A percentile compares a stretch with the other conserved stretches of the same genome.
These are phyloP conservation scores for Ampelocalamus luodianensis DNA, from an alignment of 176 grass and related monocot species.

Conservation along the genomic window DNA sequence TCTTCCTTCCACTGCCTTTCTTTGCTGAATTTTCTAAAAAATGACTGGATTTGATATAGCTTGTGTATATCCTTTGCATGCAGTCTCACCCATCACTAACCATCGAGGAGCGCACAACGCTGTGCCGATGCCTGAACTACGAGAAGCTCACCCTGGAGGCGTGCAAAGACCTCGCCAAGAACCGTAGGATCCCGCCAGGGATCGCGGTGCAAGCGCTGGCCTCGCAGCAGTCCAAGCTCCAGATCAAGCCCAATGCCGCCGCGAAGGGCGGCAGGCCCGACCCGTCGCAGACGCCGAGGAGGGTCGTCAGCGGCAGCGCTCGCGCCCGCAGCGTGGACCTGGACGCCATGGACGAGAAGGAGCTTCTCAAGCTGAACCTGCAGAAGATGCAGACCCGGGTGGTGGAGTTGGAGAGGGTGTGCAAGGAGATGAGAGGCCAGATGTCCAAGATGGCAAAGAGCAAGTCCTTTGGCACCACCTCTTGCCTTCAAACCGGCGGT, in stretches of 20 bases:
- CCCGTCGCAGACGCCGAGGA: conserved; percentile 50
- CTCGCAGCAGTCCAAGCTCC: conserved; percentile 66
- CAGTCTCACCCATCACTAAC: conserved; percentile 70
- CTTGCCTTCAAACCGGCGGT: conserved; percentile 46
- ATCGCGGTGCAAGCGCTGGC: conserved; percentile 82
- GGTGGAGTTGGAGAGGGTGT: conserved; percentile 78
- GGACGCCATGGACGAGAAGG: conserved; percentile 55
- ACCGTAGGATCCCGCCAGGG: conserved; percentile 68
- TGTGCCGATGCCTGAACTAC: conserved; percentile 92
- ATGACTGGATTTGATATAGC: neutral
- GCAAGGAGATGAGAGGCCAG: conserved; percentile 78
- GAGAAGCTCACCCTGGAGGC: conserved; percentile 88
- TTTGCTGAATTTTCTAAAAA: neutral
- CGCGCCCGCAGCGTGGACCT: conserved; percentile 25
- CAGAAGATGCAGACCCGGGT: conserved; percentile 81
- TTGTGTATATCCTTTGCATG: neutral
- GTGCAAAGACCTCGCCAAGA: conserved; percentile 94
- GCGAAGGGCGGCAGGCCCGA: neutral
- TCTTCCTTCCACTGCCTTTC: neutral
- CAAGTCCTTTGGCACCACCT: conserved; percentile 49
- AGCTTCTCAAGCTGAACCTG: conserved; percentile 65
- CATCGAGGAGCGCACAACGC: conserved; percentile 59
- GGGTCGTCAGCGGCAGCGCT: neutral
- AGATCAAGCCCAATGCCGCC: conserved; percentile 28
- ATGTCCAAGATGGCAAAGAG: conserved; percentile 67